These are phyloP conservation scores for Silene uniflora DNA, from an alignment of 148 eudicot species.

Conservation along the genomic window DNA sequence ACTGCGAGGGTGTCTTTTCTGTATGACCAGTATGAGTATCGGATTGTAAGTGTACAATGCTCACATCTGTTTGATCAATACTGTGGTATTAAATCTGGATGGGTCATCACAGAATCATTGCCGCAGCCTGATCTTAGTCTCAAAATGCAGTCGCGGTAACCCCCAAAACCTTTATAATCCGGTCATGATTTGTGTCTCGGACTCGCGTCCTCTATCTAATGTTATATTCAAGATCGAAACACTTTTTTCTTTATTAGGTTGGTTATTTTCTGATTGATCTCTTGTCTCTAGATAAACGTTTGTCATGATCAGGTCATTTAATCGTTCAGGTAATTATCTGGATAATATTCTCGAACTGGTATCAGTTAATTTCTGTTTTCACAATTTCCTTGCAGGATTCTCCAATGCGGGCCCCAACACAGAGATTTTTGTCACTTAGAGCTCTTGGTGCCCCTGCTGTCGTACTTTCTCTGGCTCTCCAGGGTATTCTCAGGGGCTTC, in stretches of 20 bases:
- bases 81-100: background rate
- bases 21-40: background rate
- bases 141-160: background rate
- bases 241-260: background rate
- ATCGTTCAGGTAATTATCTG: background rate
- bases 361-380: background rate
- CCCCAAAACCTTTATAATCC: background rate
- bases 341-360: background rate
- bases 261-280: background rate
- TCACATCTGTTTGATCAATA: background rate
- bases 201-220: too few species aligned
- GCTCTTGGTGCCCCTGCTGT: constrained; percentile 97
- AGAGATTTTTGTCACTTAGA: constrained; percentile 66
- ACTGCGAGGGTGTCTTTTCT: background rate
- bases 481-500: constrained; percentile 92
- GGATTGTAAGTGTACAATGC: background rate
- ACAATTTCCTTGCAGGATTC: constrained; percentile 48
- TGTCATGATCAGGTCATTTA: background rate
- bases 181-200: background rate
- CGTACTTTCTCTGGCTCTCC: constrained; percentile 91
- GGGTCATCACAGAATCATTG: background rate
- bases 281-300: background rate
- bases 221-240: background rate
- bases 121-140: background rate
- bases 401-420: constrained; percentile 71